These are phyloP conservation scores for Teratosphaeria gauchensis DNA, from an alignment of 2,329 filamentous ascomycete genomes.

Conservation along the genomic window DNA sequence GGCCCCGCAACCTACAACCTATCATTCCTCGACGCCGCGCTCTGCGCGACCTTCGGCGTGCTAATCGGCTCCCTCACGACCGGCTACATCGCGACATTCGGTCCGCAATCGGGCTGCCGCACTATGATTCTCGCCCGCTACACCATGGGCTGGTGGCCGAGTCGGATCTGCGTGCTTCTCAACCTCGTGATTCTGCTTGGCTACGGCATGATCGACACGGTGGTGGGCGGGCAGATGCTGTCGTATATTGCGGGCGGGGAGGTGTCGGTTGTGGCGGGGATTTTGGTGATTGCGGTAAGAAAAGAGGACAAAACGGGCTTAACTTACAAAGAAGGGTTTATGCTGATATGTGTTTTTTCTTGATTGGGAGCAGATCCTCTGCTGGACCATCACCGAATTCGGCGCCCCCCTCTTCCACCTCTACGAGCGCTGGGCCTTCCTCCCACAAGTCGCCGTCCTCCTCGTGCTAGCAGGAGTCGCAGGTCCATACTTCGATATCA, in stretches of 20 bases:
- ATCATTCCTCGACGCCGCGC: constrained; percentile 31
- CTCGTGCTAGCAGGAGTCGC: constrained; percentile 54
- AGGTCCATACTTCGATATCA: constrained; percentile 46
- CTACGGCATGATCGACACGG: constrained; percentile 34
- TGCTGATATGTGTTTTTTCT: neutral
- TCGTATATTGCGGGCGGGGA: constrained; percentile 15
- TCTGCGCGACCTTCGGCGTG: constrained; percentile 30
- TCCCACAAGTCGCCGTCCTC: constrained; percentile 52
- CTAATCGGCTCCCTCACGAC: constrained; percentile 26
- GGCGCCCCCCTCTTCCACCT: constrained; percentile 59
- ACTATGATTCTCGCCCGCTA: constrained; percentile 34
- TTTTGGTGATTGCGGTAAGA: neutral
- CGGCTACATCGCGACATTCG: constrained; percentile 35
- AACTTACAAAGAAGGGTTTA: too few relatives aligned
- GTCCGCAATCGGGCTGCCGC: constrained; percentile 32
- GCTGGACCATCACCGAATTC: constrained; percentile 31
- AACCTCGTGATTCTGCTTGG: constrained; percentile 36
- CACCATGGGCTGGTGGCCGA: constrained; percentile 36
- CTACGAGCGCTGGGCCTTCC: constrained; percentile 59
- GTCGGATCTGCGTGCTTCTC: constrained; percentile 30
- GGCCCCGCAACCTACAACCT: constrained; percentile 31
- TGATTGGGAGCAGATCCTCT: constrained; percentile 6
- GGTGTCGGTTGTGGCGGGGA: neutral
- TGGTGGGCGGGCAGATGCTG: constrained; percentile 36
- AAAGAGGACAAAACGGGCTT: too few relatives aligned